Evolutionary conservation across 140 eudicot species (phyloP).

Genomic region (Stevia rebaudiana): DNA sequence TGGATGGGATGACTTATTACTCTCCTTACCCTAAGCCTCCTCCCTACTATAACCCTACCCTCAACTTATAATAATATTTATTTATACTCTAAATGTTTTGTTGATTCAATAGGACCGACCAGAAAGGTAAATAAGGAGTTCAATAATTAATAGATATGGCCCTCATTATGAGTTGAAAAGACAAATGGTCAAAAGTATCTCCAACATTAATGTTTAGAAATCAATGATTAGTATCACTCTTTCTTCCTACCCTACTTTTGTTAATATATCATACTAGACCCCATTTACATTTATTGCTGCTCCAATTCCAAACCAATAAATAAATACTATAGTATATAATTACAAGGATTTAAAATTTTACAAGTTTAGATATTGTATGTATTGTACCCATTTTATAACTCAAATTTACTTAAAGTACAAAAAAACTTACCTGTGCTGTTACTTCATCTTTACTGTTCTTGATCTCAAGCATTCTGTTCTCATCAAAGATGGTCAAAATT

Average conservation of each 20-base stretch:
- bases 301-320: background rate
- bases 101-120: background rate
- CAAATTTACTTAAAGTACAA: background rate
- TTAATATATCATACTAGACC: background rate
- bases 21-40: too few relatives aligned
- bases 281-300: slow-evolving; percentile 15
- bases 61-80: too few relatives aligned
- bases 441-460: background rate
- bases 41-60: too few relatives aligned
- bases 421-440: background rate
- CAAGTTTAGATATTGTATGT: background rate
- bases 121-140: background rate
- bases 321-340: background rate
- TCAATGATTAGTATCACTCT: slow-evolving; percentile 7
- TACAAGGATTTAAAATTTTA: background rate
- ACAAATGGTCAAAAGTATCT: slow-evolving; percentile 12
- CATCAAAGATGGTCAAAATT: slow-evolving; percentile 9
- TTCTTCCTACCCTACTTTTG: slow-evolving; percentile 11
- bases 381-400: background rate
- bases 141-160: background rate
- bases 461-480: background rate
- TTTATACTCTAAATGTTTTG: background rate
- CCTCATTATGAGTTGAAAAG: slow-evolving; percentile 7
- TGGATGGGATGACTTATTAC: too few relatives aligned
- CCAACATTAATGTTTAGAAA: slow-evolving; percentile 8